A percentile compares a stretch with the other conserved stretches of the same genome.
phyloP scores from a whole-genome alignment of 768 basidiomycete species.

The Trametes maxima region DNA sequence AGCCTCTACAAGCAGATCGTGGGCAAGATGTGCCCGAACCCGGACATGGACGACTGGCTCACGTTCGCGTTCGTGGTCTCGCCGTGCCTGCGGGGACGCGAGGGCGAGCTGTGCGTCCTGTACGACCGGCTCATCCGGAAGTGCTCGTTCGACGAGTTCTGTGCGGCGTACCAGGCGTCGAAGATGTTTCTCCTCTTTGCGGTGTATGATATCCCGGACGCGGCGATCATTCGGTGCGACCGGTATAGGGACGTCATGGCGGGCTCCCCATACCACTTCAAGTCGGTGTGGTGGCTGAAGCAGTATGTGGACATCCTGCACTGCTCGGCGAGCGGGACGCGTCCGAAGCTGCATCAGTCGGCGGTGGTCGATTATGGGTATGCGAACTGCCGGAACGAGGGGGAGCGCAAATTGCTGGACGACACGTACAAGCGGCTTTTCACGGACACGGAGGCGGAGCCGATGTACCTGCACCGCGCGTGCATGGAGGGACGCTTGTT shows the following conservation, averaged over 20 bases:
- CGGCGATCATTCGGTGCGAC: constrained; percentile 16
- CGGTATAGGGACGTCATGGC: constrained; percentile 28
- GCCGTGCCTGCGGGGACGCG: too few relatives aligned
- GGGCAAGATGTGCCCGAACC: background rate
- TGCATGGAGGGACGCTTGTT: constrained; percentile 37
- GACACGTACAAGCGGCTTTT: constrained; percentile 40
- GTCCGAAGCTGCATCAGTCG: constrained; percentile 12
- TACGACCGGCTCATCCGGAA: constrained; percentile 32
- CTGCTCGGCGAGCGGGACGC: background rate
- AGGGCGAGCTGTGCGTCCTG: constrained; percentile 1
- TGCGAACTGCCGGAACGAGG: constrained; percentile 34
- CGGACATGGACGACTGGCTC: constrained; percentile 3
- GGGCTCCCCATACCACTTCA: constrained; percentile 14
- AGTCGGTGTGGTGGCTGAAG: constrained; percentile 44
- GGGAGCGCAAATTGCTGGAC: constrained; percentile 34
- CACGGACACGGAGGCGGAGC: constrained; percentile 26
- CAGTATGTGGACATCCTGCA: constrained; percentile 25
- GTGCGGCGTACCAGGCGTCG: constrained; percentile 30
- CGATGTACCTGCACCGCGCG: constrained; percentile 41
- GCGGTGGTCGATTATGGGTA: constrained; percentile 40
- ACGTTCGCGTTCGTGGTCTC: constrained; percentile 24
- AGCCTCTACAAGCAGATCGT: background rate
- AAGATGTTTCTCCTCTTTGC: constrained; percentile 22
- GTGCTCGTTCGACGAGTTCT: constrained; percentile 43
- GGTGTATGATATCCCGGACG: background rate